Conservation (phyloP, 2,329 filamentous ascomycete species). For the Colletotrichum abscissum region DNA sequence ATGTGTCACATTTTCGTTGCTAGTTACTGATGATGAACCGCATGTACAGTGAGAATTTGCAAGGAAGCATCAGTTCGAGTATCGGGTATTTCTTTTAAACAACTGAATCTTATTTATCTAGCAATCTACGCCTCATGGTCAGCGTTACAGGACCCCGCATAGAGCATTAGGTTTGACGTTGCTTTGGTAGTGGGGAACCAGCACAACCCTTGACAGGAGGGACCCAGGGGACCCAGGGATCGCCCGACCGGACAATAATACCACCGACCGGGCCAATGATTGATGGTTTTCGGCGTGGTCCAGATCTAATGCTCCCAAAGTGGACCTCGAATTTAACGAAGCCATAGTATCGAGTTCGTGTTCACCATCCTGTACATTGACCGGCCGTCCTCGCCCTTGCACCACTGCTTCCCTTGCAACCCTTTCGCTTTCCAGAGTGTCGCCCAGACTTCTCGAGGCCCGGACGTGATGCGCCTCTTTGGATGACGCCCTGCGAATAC, state of each 20-base stretch:
- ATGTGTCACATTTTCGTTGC: neutral
- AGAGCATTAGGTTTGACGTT: neutral
- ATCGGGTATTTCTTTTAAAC: neutral
- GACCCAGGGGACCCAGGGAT: conserved; percentile 5
- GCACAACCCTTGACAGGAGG: conserved; percentile 9
- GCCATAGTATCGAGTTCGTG: conserved; percentile 29
- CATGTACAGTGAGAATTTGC: neutral
- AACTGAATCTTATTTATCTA: neutral
- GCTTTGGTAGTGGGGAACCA: conserved; percentile 5
- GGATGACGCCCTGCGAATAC: conserved; percentile 17
- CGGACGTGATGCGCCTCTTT: conserved; percentile 28
- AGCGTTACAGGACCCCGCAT: conserved; percentile 27
- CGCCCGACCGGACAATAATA: conserved; percentile 27
- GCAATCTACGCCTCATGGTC: neutral
- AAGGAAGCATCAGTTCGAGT: neutral
- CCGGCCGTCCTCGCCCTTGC: conserved; percentile 15
- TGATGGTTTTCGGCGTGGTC: conserved; percentile 3
- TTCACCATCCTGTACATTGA: conserved; percentile 18
- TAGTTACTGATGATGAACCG: neutral
- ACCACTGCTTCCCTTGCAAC: conserved; percentile 4
- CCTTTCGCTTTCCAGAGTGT: conserved; percentile 10
- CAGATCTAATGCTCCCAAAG: conserved; percentile 25
- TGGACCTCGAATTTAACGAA: conserved; percentile 34
- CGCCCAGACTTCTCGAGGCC: neutral
- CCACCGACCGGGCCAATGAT: conserved; percentile 27